Evolutionary conservation across 495 filamentous ascomycete genomes (phyloP).

Genomic region (Hyaloscypha variabilis): DNA sequence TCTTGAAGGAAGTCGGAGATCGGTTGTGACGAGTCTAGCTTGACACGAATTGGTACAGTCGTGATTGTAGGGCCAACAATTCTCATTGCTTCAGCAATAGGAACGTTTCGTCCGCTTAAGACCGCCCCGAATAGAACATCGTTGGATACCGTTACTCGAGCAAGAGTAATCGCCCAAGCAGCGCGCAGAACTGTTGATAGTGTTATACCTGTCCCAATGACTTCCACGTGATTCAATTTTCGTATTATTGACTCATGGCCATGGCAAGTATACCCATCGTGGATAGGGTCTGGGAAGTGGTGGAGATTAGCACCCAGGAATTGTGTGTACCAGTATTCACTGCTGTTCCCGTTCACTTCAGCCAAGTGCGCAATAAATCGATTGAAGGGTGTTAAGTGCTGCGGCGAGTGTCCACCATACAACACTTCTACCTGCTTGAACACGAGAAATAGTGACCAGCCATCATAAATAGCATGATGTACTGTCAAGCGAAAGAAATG

Average conservation of each 20-base stretch:
- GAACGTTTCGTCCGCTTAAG: not conserved
- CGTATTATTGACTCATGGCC: not conserved
- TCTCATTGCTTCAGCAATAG: not conserved
- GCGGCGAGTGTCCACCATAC: constrained; percentile 29
- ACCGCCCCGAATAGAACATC: constrained; percentile 49
- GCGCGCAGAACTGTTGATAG: constrained; percentile 40
- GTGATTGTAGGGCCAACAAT: constrained; percentile 3
- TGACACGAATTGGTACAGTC: constrained; percentile 18
- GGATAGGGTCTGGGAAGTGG: constrained; percentile 24
- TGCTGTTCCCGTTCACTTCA: not conserved
- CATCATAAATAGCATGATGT: constrained; percentile 70
- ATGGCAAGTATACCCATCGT: constrained; percentile 25
- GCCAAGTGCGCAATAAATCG: constrained; percentile 9
- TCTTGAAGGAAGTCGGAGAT: constrained; percentile 35
- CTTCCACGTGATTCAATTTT: not conserved
- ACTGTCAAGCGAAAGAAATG: constrained; percentile 60
- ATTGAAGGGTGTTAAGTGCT: constrained; percentile 15
- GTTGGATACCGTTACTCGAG: constrained; percentile 35
- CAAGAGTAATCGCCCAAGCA: constrained; percentile 41
- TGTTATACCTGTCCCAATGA: not conserved
- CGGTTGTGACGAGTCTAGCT: constrained; percentile 57
- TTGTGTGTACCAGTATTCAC: constrained; percentile 2
- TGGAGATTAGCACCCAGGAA: not conserved
- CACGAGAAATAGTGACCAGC: constrained; percentile 61
- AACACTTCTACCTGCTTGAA: constrained; percentile 20